These are phyloP conservation scores for Phalaenopsis hybrid DNA, from an alignment of 116 monocot genomes.

Conservation along the genomic window DNA sequence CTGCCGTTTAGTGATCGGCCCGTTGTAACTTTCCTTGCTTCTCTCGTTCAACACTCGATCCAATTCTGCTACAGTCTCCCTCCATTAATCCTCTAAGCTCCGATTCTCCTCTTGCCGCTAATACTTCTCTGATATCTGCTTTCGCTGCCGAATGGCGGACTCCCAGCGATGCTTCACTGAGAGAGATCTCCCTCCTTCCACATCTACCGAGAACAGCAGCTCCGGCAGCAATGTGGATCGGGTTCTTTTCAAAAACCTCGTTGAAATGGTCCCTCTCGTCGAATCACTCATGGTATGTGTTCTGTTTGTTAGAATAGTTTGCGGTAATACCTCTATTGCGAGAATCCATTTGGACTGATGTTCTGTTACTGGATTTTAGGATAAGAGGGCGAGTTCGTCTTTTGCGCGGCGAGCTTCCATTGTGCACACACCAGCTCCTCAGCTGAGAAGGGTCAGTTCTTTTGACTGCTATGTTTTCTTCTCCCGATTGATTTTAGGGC, in stretches of 20 bases:
- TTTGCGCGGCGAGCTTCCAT: conserved; percentile 77
- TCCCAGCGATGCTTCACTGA: neutral
- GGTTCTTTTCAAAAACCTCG: conserved; percentile 80
- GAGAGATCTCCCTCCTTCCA: neutral
- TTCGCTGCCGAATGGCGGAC: neutral
- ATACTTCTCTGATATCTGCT: neutral
- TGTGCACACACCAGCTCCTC: conserved; percentile 68
- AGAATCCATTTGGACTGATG: neutral
- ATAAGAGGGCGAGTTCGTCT: conserved; percentile 51
- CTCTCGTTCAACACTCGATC: neutral
- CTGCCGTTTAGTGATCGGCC: neutral
- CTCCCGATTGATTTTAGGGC: neutral
- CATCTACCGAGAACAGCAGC: neutral
- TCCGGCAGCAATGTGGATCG: conserved; percentile 45
- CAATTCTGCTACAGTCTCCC: neutral
- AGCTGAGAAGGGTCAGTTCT: conserved; percentile 41
- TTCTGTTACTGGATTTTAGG: conserved; percentile 29
- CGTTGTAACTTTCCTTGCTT: neutral
- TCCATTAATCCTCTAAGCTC: neutral
- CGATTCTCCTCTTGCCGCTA: too few relatives aligned
- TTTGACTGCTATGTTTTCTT: neutral
- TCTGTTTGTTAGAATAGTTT: neutral
- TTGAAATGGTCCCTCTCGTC: conserved; percentile 91
- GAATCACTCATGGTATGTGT: conserved; percentile 81
- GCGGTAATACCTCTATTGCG: neutral